Evolutionary conservation across 2,329 filamentous ascomycete species (phyloP).

Genomic region (Rachicladosporium sp.): DNA sequence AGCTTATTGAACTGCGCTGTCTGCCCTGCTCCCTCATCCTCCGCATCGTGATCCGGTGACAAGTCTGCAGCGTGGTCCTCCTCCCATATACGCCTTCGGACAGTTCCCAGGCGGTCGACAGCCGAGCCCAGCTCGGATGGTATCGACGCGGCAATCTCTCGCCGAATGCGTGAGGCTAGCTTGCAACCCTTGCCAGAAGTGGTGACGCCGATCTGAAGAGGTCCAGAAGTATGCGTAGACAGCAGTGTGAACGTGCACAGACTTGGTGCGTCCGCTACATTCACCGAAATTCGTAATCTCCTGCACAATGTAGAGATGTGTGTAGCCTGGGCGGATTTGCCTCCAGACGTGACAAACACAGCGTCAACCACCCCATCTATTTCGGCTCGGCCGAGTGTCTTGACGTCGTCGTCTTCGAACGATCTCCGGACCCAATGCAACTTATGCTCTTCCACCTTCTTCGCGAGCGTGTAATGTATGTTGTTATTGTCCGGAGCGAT

Average conservation of each 20-base stretch:
- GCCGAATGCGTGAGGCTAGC: slow-evolving; percentile 73
- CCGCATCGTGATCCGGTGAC: slow-evolving; percentile 32
- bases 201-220: slow-evolving; percentile 87
- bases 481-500: slow-evolving; percentile 53
- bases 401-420: slow-evolving; percentile 62
- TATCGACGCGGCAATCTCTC: slow-evolving; percentile 73
- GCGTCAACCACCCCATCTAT: slow-evolving; percentile 72
- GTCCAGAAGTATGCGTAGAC: slow-evolving; percentile 79
- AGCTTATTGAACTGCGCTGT: slow-evolving; percentile 73
- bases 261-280: slow-evolving; percentile 75
- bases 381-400: slow-evolving; percentile 65
- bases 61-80: slow-evolving; percentile 51
- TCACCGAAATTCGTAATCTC: slow-evolving; percentile 75
- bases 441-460: slow-evolving; percentile 52
- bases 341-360: slow-evolving; percentile 68
- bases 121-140: slow-evolving; percentile 64
- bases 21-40: slow-evolving; percentile 58
- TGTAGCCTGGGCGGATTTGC: slow-evolving; percentile 36
- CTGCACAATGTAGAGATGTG: slow-evolving; percentile 65
- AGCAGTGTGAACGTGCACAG: slow-evolving; percentile 85
- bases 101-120: slow-evolving; percentile 62
- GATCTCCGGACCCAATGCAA: slow-evolving; percentile 53
- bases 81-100: slow-evolving; percentile 59
- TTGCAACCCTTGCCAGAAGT: slow-evolving; percentile 94
- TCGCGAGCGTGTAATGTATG: slow-evolving; percentile 48